These are phyloP conservation scores for Chenopodium formosanum DNA, from an alignment of 148 eudicot species.

Conservation along the genomic window DNA sequence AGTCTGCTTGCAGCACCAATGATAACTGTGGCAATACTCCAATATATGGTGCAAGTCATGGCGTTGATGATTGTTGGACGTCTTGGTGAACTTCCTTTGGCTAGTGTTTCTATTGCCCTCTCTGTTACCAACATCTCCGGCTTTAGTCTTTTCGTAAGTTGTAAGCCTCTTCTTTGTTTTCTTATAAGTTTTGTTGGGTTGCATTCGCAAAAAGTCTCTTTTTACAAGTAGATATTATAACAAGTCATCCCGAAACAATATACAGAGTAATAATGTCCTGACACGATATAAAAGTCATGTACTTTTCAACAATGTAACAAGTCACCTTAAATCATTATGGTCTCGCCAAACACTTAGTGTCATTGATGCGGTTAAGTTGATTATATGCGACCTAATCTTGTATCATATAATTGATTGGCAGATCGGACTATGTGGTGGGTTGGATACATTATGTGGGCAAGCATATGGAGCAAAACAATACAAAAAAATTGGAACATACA, in stretches of 20 bases:
- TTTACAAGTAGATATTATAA: too few relatives aligned
- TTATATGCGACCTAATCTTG: background rate
- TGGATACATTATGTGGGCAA: slow-evolving; percentile 60
- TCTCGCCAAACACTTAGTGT: background rate
- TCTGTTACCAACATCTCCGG: slow-evolving; percentile 50
- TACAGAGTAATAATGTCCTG: too few relatives aligned
- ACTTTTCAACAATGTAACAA: background rate
- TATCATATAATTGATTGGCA: slow-evolving; percentile 5
- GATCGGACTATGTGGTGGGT: slow-evolving; percentile 52
- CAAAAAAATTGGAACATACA: slow-evolving; percentile 36
- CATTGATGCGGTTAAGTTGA: background rate
- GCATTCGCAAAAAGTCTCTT: too few relatives aligned
- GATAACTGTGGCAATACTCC: slow-evolving; percentile 35
- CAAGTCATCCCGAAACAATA: too few relatives aligned
- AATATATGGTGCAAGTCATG: slow-evolving; percentile 33
- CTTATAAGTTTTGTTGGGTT: background rate
- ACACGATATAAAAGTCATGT: too few relatives aligned
- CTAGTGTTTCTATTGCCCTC: slow-evolving; percentile 44
- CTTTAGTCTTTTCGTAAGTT: slow-evolving; percentile 43
- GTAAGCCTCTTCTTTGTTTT: background rate
- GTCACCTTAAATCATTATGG: background rate
- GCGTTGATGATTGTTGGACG: slow-evolving; percentile 42
- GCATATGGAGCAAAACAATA: slow-evolving; percentile 57
- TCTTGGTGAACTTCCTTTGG: slow-evolving; percentile 39
- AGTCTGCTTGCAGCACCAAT: slow-evolving; percentile 36